A percentile compares a stretch with the other conserved stretches of the same genome.
phyloP scores from a whole-genome alignment of 2,329 filamentous ascomycete genomes.

The Aspergillus fumigatiaffinis region DNA sequence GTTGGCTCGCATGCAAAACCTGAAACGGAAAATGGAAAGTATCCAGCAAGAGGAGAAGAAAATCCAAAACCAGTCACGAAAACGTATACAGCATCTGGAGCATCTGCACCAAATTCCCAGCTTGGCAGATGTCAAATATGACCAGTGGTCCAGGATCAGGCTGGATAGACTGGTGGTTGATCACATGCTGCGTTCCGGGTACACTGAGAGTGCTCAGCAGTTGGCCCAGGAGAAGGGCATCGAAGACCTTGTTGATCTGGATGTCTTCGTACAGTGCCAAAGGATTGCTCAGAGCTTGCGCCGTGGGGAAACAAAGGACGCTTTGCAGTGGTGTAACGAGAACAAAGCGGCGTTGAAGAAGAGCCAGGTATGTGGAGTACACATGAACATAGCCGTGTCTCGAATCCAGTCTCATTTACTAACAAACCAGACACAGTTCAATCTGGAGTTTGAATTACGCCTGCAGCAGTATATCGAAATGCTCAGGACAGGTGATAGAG shows the following conservation, averaged over 20 bases:
- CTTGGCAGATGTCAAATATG: constrained; percentile 88
- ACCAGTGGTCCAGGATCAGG: constrained; percentile 77
- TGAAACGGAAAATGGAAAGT: constrained; percentile 80
- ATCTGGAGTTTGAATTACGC: constrained; percentile 87
- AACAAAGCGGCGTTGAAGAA: constrained; percentile 91
- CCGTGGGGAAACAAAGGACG: constrained; percentile 68
- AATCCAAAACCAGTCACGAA: constrained; percentile 70
- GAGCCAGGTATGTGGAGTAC: constrained; percentile 59
- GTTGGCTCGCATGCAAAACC: constrained; percentile 75
- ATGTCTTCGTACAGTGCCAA: constrained; percentile 80
- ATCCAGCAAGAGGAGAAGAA: constrained; percentile 75
- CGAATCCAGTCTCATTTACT: background rate
- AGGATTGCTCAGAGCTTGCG: constrained; percentile 70
- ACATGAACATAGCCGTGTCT: background rate
- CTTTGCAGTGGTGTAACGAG: constrained; percentile 84
- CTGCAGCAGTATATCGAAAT: constrained; percentile 95
- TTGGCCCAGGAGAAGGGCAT: constrained; percentile 74
- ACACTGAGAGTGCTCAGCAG: constrained; percentile 69
- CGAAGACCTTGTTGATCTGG: constrained; percentile 77
- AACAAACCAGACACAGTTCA: constrained; percentile 51
- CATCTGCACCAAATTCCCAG: constrained; percentile 75
- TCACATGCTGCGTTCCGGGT: constrained; percentile 81
- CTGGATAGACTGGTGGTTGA: constrained; percentile 87
- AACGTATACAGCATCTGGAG: constrained; percentile 74
- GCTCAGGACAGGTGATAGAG: constrained; percentile 61